Percentiles rank a stretch among this genome's conserved stretches.
These are phyloP conservation scores for Kodamaea fungicola DNA, from an alignment of 1,139 yeast species.

Conservation along the genomic window DNA sequence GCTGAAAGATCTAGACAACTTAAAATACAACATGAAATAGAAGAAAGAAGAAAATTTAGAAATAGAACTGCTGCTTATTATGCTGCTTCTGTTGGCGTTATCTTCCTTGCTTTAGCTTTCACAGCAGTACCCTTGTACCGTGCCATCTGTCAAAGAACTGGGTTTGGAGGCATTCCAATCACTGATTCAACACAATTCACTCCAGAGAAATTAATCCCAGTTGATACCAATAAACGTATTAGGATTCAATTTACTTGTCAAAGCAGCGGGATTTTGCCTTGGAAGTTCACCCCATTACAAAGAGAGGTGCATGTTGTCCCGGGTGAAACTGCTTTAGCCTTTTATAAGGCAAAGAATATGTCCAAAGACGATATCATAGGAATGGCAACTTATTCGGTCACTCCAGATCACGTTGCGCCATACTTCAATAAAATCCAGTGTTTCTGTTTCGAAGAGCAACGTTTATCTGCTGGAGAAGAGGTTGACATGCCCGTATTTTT, in stretches of 20 bases:
- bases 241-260: conserved; percentile 86
- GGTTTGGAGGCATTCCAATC: conserved; percentile 94
- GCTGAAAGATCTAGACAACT: conserved; percentile 11
- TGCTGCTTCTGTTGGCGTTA: conserved; percentile 64
- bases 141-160: conserved; percentile 90
- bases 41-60: conserved; percentile 27
- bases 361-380: conserved; percentile 91
- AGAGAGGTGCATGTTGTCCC: conserved; percentile 91
- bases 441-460: conserved; percentile 96
- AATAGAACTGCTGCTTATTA: conserved; percentile 65
- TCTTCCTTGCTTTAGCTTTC: conserved; percentile 78
- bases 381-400: conserved; percentile 95
- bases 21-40: conserved; percentile 19
- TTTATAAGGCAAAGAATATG: conserved; percentile 85
- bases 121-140: conserved; percentile 93
- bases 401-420: conserved; percentile 95
- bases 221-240: conserved; percentile 79
- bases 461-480: conserved; percentile 92
- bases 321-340: conserved; percentile 97
- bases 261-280: conserved; percentile 86
- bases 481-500: conserved; percentile 99
- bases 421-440: conserved; percentile 97
- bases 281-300: conserved; percentile 95
- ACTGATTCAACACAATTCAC: conserved; percentile 80
- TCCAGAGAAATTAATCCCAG: conserved; percentile 83